A percentile compares a stretch with the other conserved stretches of the same genome.
phyloP scores from a whole-genome alignment of 2,329 filamentous ascomycete species.

The Colletotrichum eremochloae region DNA sequence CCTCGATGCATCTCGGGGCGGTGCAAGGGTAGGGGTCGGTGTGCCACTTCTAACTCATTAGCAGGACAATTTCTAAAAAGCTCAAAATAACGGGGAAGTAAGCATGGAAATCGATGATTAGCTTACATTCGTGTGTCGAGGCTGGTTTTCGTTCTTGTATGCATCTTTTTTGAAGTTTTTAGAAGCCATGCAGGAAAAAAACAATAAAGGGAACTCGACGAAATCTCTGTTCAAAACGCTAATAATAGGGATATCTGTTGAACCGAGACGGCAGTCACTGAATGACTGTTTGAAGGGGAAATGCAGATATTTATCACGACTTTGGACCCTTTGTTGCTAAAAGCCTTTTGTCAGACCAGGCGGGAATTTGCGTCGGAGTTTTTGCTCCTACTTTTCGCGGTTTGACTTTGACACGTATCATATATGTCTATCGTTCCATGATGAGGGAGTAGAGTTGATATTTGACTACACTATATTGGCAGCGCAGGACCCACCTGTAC shows the following conservation, averaged over 20 bases:
- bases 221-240: not conserved
- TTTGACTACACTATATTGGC: not conserved
- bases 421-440: not conserved
- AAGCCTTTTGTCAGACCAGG: not conserved
- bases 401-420: not conserved
- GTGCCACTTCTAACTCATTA: not conserved
- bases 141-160: not conserved
- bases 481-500: not conserved
- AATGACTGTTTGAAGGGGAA: not conserved
- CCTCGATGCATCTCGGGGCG: not conserved
- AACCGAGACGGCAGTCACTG: not conserved
- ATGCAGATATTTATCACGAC: not conserved
- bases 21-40: not conserved
- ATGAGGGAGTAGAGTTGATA: not conserved
- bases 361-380: not conserved
- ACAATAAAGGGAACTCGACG: not conserved
- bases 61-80: not conserved
- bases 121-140: not conserved
- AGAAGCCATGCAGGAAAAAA: not conserved
- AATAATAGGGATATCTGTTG: not conserved
- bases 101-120: not conserved
- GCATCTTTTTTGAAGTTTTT: not conserved
- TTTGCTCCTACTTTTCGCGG: not conserved
- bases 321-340: fast-evolving
- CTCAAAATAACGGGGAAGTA: no score